Evolutionary conservation across 1,284 basidiomycete genomes (phyloP), one percentile per base, ranked within the genome.

Genomic region (Pyrrhoderma lamaoense): DNA sequence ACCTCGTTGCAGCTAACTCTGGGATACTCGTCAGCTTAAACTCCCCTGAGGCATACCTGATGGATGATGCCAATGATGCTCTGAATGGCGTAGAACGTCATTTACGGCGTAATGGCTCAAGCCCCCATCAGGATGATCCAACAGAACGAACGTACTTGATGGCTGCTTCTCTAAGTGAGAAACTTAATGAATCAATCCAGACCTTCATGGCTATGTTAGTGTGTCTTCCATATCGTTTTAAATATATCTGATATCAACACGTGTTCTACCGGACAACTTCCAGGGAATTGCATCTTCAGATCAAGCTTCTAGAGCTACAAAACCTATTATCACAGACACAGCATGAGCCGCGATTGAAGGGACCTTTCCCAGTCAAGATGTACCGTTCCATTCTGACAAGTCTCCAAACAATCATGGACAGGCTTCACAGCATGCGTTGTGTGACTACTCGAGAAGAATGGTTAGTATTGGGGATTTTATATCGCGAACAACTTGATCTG

Each of bases 381-480:
- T 99, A 98, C 62, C 81, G 88, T 5, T 80, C 81, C 7, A 85
- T 97, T 52, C 70, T 99, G 62, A 83, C 84, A 0, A 86, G 85
- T 59, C 73, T 94, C 59, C 95, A 98, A 65, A 84, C 83, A 3
- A 93, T 97, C 56, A 70, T 95, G 54, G 92, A 95, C 63, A 82
- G 77, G 62, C 70, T 99, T 53, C 95, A 98, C 65, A 89, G 88
- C 59, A 95, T 98, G 88, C 80, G 93, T 39, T 94, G 91, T 62
- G 93, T 97, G 8, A 96, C 91, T 2, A 90, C 90, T 0, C 79
- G 92, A 23, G 86, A 93, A 63, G 93, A 95, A 69, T 97, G 93
- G 93, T 89, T 56, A 59, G 80, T 69, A 40, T n/a, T n/a, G n/a
- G n/a, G n/a, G n/a, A n/a, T n/a, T n/a, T n/a, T n/a, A n/a, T n/a